Evolutionary conservation across 2,329 filamentous ascomycete species (phyloP).

Genomic region (Trichophyton benhamiae): DNA sequence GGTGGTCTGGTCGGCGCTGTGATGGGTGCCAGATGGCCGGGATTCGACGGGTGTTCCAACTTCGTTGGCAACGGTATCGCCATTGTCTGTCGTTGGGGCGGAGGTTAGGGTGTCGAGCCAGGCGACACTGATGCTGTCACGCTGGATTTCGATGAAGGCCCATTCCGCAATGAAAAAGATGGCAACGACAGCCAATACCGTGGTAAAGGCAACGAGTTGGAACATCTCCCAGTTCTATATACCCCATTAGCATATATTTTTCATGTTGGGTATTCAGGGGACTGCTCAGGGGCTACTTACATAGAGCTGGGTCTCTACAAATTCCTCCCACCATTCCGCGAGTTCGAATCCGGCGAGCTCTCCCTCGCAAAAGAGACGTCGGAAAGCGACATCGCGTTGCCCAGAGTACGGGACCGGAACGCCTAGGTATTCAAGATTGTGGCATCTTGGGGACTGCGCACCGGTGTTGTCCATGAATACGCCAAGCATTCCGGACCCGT

Average conservation of each 20-base stretch:
- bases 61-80: not conserved
- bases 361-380: constrained; percentile 8
- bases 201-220: constrained; percentile 4
- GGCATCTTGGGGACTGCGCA: not conserved
- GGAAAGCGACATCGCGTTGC: constrained; percentile 6
- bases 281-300: constrained; percentile 4
- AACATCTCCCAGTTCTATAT: constrained; percentile 10
- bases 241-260: not conserved
- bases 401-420: not conserved
- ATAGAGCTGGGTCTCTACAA: not conserved
- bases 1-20: not conserved
- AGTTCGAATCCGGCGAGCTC: constrained; percentile 4
- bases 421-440: not conserved
- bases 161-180: constrained; percentile 2
- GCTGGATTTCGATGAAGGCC: not conserved
- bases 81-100: not conserved
- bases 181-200: constrained; percentile 2
- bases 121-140: not conserved
- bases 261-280: not conserved
- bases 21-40: not conserved
- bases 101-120: not conserved
- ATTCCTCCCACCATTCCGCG: constrained; percentile 1
- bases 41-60: constrained; percentile 2
- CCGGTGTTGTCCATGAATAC: constrained; percentile 3
- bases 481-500: constrained; percentile 6